Evolutionary conservation across 306 rosid genomes (phyloP).

Genomic region (Astragalus membranaceus): DNA sequence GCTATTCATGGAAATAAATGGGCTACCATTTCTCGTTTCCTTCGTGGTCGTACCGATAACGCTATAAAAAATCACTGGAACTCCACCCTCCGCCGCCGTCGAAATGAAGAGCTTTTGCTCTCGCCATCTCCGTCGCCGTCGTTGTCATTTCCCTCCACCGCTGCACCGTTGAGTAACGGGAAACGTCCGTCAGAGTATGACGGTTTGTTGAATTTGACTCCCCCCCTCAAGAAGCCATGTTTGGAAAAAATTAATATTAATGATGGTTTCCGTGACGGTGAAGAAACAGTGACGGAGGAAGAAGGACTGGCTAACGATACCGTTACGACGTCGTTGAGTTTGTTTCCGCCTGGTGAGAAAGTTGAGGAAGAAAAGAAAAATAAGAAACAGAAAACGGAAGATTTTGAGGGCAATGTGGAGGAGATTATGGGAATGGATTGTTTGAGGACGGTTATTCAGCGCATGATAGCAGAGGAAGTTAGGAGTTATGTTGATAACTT

Average conservation of each 20-base stretch:
- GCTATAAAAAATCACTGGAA: slow-evolving; percentile 97
- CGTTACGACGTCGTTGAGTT: slow-evolving; percentile 51
- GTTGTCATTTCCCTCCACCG: neutral
- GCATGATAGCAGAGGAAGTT: slow-evolving; percentile 74
- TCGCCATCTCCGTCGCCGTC: neutral
- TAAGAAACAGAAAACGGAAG: neutral
- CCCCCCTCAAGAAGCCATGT: slow-evolving; percentile 32
- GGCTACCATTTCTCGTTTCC: slow-evolving; percentile 85
- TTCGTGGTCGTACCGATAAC: slow-evolving; percentile 88
- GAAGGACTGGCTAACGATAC: neutral
- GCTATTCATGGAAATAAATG: slow-evolving; percentile 79
- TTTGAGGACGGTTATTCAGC: slow-evolving; percentile 38
- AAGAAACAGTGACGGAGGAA: neutral
- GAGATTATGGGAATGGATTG: slow-evolving; percentile 2
- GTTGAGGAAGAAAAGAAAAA: neutral
- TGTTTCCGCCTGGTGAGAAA: slow-evolving; percentile 32
- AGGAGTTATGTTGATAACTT: slow-evolving; percentile 45
- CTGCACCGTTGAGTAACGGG: neutral
- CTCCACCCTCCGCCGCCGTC: slow-evolving; percentile 68
- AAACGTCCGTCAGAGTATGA: neutral
- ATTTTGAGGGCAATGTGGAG: neutral
- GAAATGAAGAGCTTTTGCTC: neutral
- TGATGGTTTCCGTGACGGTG: neutral
- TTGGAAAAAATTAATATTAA: neutral
- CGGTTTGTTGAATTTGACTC: neutral